These are phyloP conservation scores for Podaxis rugospora DNA, from an alignment of 768 basidiomycete species.

Conservation along the genomic window DNA sequence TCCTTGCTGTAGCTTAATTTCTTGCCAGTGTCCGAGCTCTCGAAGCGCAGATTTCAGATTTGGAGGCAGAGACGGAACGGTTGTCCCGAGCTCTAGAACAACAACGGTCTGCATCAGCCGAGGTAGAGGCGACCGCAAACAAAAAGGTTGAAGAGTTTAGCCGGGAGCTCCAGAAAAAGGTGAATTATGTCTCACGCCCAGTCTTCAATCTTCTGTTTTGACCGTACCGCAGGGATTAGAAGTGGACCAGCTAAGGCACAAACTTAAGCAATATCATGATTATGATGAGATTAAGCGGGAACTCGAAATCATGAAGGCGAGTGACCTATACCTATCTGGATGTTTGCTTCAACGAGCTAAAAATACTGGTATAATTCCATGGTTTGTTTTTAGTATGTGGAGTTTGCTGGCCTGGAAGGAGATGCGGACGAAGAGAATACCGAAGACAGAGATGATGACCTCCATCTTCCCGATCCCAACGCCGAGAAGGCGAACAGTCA, in stretches of 20 bases:
- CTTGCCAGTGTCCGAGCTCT: slow-evolving; percentile 59
- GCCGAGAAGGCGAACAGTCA: slow-evolving; percentile 76
- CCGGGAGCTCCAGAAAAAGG: slow-evolving; percentile 57
- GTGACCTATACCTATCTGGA: background rate
- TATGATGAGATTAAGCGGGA: slow-evolving; percentile 99
- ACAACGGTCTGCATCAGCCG: slow-evolving; percentile 47
- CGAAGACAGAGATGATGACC: slow-evolving; percentile 40
- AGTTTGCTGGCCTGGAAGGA: slow-evolving; percentile 90
- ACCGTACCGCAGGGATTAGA: slow-evolving; percentile 46
- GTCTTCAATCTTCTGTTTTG: background rate
- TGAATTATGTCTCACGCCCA: slow-evolving; percentile 15
- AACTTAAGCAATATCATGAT: slow-evolving; percentile 71
- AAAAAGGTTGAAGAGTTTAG: slow-evolving; percentile 58
- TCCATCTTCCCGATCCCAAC: slow-evolving; percentile 85
- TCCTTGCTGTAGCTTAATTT: background rate
- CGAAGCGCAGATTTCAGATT: slow-evolving; percentile 66
- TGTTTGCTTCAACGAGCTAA: background rate
- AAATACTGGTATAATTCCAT: background rate
- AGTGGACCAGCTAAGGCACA: slow-evolving; percentile 60
- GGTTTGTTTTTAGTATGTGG: slow-evolving; percentile 67
- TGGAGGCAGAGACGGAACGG: slow-evolving; percentile 73
- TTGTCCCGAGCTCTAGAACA: slow-evolving; percentile 62
- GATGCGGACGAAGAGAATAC: slow-evolving; percentile 54
- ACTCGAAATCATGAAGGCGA: slow-evolving; percentile 96
- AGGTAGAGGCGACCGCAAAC: slow-evolving; percentile 40